Base-by-base conservation (phyloP, 352 stramenopile species). In the Globisporangium iwayamae region DNA sequence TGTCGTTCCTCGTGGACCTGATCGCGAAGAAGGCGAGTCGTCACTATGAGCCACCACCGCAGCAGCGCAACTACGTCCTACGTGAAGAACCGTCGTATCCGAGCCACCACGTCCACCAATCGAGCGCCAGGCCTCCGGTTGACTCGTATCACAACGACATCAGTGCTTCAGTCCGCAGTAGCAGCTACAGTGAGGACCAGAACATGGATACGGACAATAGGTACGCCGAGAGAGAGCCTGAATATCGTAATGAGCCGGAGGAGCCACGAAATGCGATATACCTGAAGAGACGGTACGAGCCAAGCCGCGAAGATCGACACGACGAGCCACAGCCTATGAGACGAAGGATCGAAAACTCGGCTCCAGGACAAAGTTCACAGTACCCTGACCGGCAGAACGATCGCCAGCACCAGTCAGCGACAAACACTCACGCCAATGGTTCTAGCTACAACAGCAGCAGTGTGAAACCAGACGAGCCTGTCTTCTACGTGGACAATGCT, bases 1-100 rank as follows among this genome's bases (percentile, higher is more conserved):
- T 89, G 67, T 56, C 59, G 9, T 83, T 89, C 45, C 52, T 85
- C 38, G 75, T 76, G 10, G 51, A 73, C 39, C 45, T 87, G 45
- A 60, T 78, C 16, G 43, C 69, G 16, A 67, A 79, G 38, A 71
- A 74, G 13, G 67, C 43, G 18, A 65, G 10, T 9, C 22, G 39
- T 62, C 41, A 18, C 16, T 47, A 22, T 20, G 41, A 47, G 16
- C 41, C 41, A 7, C 56, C 22, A 16, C 56, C 32, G 2, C 16
- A 62, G 20, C 32, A 8, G 36, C 36, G 47, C 39, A 28, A 20
- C 14, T 16, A 25, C 34, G 14, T 41, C 32, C 43, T 28, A 45
- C 16, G 30, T 8, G 43, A 52, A 55, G 43, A 52, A 54, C 36
- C 36, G 36, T 41, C 36, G 32, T 6, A 39, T 54, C 28, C 41